Conservation (phyloP, 2,329 filamentous ascomycete genomes). For the Aspergillus sp. region DNA sequence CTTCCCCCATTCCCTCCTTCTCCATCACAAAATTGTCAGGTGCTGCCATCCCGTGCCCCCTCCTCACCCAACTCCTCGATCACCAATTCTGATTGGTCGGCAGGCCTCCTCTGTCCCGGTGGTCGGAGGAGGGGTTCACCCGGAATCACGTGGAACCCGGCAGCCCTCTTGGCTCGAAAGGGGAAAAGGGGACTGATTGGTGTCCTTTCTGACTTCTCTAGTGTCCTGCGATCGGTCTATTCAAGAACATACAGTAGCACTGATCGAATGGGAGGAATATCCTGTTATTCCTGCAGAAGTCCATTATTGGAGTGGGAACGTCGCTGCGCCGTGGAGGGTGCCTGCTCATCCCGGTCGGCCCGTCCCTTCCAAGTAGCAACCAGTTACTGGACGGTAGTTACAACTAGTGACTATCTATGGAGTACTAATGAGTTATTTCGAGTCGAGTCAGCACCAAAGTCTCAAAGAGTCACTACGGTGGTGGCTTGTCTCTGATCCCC, state of each 20-base stretch:
- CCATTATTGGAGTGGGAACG: neutral
- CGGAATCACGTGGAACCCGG: constrained; percentile 33
- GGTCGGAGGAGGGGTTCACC: constrained; percentile 26
- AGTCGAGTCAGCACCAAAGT: neutral
- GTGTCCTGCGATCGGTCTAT: neutral
- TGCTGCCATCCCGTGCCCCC: constrained; percentile 43
- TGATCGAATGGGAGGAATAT: neutral
- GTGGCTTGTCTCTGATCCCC: neutral
- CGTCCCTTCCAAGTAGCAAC: constrained; percentile 16
- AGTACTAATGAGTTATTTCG: neutral
- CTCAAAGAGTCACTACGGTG: neutral
- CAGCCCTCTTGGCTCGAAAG: constrained; percentile 15
- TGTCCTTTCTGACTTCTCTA: neutral
- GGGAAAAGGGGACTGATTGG: neutral
- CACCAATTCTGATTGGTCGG: constrained; percentile 30
- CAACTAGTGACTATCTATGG: neutral
- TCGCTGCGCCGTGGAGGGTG: constrained; percentile 5
- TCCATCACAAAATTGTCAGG: constrained; percentile 33
- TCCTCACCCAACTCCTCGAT: constrained; percentile 23
- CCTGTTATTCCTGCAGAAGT: neutral
- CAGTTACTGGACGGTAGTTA: neutral
- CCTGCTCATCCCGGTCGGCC: constrained; percentile 18
- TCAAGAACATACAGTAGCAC: neutral
- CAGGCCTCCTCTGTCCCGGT: constrained; percentile 14
- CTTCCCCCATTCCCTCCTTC: constrained; percentile 16